phyloP scores from a whole-genome alignment of 2,329 filamentous ascomycete genomes.

The Arachnomyces sp. region DNA sequence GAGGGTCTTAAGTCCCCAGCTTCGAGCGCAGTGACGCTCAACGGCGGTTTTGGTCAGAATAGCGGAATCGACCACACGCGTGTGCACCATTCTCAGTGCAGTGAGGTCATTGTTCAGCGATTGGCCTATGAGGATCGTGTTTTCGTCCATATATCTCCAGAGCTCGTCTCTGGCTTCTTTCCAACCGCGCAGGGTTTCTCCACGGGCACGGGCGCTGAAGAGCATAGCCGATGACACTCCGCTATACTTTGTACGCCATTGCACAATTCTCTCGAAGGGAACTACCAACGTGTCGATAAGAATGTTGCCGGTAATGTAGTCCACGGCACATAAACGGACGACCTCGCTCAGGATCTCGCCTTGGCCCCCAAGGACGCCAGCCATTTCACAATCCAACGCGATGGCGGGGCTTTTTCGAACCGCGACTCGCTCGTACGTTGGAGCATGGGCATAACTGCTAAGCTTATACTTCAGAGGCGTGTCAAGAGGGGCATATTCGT shows the following conservation, averaged over 20 bases:
- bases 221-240: constrained; percentile 30
- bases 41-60: constrained; percentile 34
- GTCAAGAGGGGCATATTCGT: constrained; percentile 2
- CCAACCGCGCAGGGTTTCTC: constrained; percentile 34
- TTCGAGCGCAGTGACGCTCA: constrained; percentile 10
- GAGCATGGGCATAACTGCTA: not conserved
- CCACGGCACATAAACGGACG: constrained; percentile 34
- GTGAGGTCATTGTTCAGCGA: constrained; percentile 38
- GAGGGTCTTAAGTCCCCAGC: constrained; percentile 32
- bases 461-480: not conserved
- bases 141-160: constrained; percentile 33
- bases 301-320: constrained; percentile 40
- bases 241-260: constrained; percentile 34
- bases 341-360: constrained; percentile 22
- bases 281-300: constrained; percentile 38
- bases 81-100: constrained; percentile 37
- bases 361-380: constrained; percentile 4
- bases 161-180: constrained; percentile 35
- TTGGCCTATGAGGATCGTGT: constrained; percentile 45
- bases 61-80: constrained; percentile 37
- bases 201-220: constrained; percentile 19
- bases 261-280: constrained; percentile 25
- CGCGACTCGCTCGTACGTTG: not conserved
- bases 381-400: constrained; percentile 45
- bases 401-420: constrained; percentile 22